These are phyloP conservation scores for Kwoniella newhampshirensis DNA, from an alignment of 768 basidiomycete species.

Conservation along the genomic window DNA sequence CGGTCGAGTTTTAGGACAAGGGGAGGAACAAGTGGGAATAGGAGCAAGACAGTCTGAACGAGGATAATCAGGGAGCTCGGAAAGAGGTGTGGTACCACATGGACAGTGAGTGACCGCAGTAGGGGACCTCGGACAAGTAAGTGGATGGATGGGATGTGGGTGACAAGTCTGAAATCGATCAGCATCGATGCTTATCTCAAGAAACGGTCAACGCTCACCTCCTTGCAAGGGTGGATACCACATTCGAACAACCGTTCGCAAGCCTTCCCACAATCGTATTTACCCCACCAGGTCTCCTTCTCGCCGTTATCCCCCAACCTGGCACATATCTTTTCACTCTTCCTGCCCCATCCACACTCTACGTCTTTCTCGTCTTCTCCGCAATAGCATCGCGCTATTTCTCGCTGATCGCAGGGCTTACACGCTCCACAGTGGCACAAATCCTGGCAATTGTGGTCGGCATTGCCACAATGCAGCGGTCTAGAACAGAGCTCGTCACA, in stretches of 20 bases:
- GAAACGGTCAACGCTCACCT: slow-evolving; percentile 46
- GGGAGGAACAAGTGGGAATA: slow-evolving; percentile 73
- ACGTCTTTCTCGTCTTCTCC: slow-evolving; percentile 65
- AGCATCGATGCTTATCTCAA: background rate
- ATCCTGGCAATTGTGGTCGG: slow-evolving; percentile 64
- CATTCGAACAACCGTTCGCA: slow-evolving; percentile 77
- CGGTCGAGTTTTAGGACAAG: slow-evolving; percentile 62
- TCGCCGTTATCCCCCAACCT: slow-evolving; percentile 55
- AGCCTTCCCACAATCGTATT: slow-evolving; percentile 61
- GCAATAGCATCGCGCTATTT: slow-evolving; percentile 72
- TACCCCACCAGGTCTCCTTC: slow-evolving; percentile 65
- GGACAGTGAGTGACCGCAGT: slow-evolving; percentile 69
- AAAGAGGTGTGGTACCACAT: slow-evolving; percentile 68
- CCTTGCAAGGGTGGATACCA: slow-evolving; percentile 69
- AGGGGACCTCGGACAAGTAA: slow-evolving; percentile 66
- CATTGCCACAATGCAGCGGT: slow-evolving; percentile 57
- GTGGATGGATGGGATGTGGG: slow-evolving; percentile 62
- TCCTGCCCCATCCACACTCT: slow-evolving; percentile 60
- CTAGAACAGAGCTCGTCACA: slow-evolving; percentile 60
- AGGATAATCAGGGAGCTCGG: slow-evolving; percentile 46
- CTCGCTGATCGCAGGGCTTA: slow-evolving; percentile 61
- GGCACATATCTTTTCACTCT: slow-evolving; percentile 40
- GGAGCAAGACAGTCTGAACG: slow-evolving; percentile 65
- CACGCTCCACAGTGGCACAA: slow-evolving; percentile 79
- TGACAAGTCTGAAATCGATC: slow-evolving; percentile 61